Conservation (phyloP, 2,329 filamentous ascomycete genomes). For the Xylaria hypoxylon region DNA sequence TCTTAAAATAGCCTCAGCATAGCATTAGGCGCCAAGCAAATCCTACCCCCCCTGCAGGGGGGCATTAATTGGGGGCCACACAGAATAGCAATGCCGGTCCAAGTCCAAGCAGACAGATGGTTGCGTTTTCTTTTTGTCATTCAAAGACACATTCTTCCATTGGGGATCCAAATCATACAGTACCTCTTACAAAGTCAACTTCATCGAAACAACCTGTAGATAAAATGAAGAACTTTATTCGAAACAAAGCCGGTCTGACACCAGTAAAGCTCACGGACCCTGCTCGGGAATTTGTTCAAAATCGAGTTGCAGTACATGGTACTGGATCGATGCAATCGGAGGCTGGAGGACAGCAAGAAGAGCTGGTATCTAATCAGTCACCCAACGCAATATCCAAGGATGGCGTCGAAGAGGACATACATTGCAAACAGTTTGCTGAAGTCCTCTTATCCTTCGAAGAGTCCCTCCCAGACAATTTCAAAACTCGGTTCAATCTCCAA, state of each 20-base stretch:
- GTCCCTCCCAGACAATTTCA: conserved; percentile 30
- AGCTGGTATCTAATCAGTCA: neutral
- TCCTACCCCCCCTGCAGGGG: too few relatives aligned
- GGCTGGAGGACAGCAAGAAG: neutral
- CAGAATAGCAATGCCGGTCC: too few relatives aligned
- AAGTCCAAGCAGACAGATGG: too few relatives aligned
- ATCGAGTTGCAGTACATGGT: conserved; percentile 24
- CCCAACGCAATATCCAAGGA: neutral
- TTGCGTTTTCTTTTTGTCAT: too few relatives aligned
- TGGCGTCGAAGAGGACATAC: conserved; percentile 14
- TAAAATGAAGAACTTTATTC: conserved; percentile 23
- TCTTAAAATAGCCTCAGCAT: too few relatives aligned
- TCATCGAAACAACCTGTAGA: neutral
- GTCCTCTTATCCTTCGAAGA: conserved; percentile 27
- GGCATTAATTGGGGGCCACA: too few relatives aligned
- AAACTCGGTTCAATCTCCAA: conserved; percentile 31
- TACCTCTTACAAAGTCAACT: neutral
- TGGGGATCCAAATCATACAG: too few relatives aligned
- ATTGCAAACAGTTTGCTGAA: conserved; percentile 33
- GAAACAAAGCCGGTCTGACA: conserved; percentile 2
- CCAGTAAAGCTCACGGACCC: conserved; percentile 32
- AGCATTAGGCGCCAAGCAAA: too few relatives aligned
- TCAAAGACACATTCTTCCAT: too few relatives aligned
- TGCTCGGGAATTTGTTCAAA: conserved; percentile 30
- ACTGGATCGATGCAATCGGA: neutral